Conservation (phyloP, 345 rosid species). For the Syzygium aqueum region DNA sequence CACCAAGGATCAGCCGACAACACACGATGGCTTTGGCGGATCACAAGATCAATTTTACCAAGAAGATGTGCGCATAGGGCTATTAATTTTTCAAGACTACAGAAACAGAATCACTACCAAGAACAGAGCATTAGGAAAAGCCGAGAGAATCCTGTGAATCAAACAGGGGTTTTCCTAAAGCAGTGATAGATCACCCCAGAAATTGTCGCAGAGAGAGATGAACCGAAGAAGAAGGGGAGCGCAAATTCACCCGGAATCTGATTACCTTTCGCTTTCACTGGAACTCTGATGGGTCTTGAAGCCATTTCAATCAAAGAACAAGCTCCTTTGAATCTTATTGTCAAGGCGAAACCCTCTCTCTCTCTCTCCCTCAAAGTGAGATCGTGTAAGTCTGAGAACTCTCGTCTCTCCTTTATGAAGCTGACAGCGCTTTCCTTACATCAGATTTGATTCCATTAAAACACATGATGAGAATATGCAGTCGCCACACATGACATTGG, state of each 20-base stretch:
- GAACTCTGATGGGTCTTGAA: not conserved
- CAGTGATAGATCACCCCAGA: not conserved
- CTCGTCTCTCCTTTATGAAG: not conserved
- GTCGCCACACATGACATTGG: not conserved
- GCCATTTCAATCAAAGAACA: not conserved
- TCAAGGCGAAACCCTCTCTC: not conserved
- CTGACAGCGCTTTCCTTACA: not conserved
- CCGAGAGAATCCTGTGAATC: not conserved
- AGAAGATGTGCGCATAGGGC: not conserved
- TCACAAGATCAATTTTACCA: not conserved
- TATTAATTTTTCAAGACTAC: not conserved
- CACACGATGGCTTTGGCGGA: not conserved
- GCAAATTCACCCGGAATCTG: not conserved
- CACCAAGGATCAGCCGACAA: not conserved
- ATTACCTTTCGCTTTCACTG: not conserved
- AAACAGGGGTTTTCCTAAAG: not conserved
- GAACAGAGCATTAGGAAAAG: not conserved
- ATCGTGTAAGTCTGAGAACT: not conserved
- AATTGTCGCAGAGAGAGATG: not conserved
- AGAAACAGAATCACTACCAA: not conserved
- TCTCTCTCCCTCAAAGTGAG: not conserved
- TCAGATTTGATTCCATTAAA: not conserved
- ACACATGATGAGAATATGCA: not conserved
- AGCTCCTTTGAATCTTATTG: not conserved
- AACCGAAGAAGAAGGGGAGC: not conserved